A percentile compares a stretch with the other conserved stretches of the same genome.
These are phyloP conservation scores for Penicillium simplicissimum DNA, from an alignment of 495 filamentous ascomycete species.

Conservation along the genomic window DNA sequence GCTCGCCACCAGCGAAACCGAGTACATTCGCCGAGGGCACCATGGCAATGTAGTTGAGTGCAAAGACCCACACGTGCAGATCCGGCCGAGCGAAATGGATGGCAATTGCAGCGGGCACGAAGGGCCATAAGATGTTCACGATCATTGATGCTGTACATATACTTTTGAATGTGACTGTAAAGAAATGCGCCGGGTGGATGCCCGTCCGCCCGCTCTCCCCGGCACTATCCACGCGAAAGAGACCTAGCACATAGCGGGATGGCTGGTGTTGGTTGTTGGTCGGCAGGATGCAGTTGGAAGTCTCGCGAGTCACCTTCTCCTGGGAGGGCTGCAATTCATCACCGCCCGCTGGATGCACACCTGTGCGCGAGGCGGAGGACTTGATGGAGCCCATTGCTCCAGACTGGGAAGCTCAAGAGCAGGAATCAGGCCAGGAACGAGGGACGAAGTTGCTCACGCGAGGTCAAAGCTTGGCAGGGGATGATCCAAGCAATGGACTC, in stretches of 20 bases:
- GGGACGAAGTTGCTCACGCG: background rate
- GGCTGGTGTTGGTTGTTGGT: slow-evolving; percentile 28
- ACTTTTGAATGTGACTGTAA: slow-evolving; percentile 61
- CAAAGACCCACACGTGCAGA: slow-evolving; percentile 63
- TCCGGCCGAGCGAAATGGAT: slow-evolving; percentile 64
- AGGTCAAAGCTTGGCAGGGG: background rate
- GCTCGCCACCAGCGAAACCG: slow-evolving; percentile 80
- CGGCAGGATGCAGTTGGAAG: slow-evolving; percentile 26
- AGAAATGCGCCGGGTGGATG: slow-evolving; percentile 60
- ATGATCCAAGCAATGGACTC: background rate
- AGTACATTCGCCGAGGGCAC: slow-evolving; percentile 85
- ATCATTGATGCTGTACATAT: slow-evolving; percentile 55
- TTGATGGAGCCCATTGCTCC: slow-evolving; percentile 24
- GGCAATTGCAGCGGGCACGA: slow-evolving; percentile 67
- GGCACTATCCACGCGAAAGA: slow-evolving; percentile 55
- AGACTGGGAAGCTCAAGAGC: background rate
- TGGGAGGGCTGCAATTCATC: slow-evolving; percentile 7
- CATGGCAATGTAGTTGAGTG: slow-evolving; percentile 78
- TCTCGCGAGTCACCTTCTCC: slow-evolving; percentile 19
- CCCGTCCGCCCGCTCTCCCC: slow-evolving; percentile 66
- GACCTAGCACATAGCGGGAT: slow-evolving; percentile 17
- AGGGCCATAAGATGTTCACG: slow-evolving; percentile 74
- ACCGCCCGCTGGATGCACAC: slow-evolving; percentile 2
- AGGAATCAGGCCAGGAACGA: background rate
- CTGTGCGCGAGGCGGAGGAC: slow-evolving; percentile 13